A percentile compares a stretch with the other conserved stretches of the same genome.
Evolutionary conservation across 106 monocot genomes (phyloP).

Genomic region (Acorus calamus): DNA sequence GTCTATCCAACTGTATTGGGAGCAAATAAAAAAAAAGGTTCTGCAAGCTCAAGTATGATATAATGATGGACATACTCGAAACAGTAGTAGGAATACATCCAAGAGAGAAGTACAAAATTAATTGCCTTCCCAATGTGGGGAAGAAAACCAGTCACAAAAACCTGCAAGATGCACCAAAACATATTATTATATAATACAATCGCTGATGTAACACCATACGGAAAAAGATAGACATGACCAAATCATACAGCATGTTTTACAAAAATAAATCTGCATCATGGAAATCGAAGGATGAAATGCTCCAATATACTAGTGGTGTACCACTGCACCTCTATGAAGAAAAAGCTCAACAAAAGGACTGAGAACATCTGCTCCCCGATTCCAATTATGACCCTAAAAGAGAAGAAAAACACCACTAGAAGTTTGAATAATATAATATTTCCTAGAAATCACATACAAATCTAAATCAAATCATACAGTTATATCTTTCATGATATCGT

Average conservation of each 20-base stretch:
- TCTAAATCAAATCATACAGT: neutral
- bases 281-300: no score
- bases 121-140: slow-evolving; percentile 70
- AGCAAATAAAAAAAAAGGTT: neutral
- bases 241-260: neutral
- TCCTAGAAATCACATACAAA: neutral
- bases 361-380: slow-evolving; percentile 94
- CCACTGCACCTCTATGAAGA: slow-evolving; percentile 86
- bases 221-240: neutral
- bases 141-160: slow-evolving; percentile 57
- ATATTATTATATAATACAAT: neutral
- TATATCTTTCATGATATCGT: no score
- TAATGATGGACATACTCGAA: slow-evolving; percentile 63
- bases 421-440: neutral
- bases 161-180: slow-evolving; percentile 31
- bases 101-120: slow-evolving; percentile 86
- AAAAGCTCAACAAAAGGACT: slow-evolving; percentile 60
- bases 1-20: no score
- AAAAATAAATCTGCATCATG: no score
- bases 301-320: slow-evolving; percentile 16
- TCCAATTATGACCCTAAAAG: slow-evolving; percentile 58
- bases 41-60: neutral
- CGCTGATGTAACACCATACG: neutral
- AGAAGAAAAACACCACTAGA: neutral
- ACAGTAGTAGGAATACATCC: slow-evolving; percentile 96